Evolutionary conservation across 345 rosid genomes (phyloP), one percentile per base, ranked within the genome.

Genomic region (Fremontodendron californicum): DNA sequence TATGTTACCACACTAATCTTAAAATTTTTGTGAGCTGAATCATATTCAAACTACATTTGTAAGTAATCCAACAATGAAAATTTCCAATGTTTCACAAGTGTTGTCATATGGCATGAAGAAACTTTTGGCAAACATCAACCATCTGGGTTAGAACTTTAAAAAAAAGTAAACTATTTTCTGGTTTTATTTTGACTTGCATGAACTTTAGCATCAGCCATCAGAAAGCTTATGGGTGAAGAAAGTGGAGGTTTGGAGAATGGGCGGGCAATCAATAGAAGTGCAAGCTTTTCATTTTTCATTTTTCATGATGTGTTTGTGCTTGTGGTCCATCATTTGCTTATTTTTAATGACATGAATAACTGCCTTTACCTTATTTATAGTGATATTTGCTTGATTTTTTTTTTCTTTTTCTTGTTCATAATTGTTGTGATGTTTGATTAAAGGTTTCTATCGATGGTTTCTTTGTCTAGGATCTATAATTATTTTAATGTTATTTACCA

Each of bases 131-230:
- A 69, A 72, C 31, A 29, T 25, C 19, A 55, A 74, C 8, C 16
- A 37, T 37, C 7, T 21, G 29, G 58, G 1, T 3, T 1, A 3
- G 3, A 33, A 33, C 35, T 11, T 27, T n/a, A n/a, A 23, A 42
- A 13, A 46, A 71, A n/a, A 27, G 51, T 4, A 0, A 66, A 58
- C 11, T 3, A 4, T 49, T 74, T 6, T 35, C 29, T 46, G 33
- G 60, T 79, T 54, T 65, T n/a, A 15, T 23, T 77, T 69, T 74
- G 68, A 79, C 18, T 69, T 29, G 48, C n/a, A 16, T 77, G 73
- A 39, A 55, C 71, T 39, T 64, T 64, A 60, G 73, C 67, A 71
- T 61, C 6, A 45, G 51, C 43, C 72, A 71, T 61, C 9, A 45
- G 61, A 62, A 61, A 66, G 51, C 33, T 66, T n/a, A 21, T 66